A percentile compares a stretch with the other conserved stretches of the same genome.
These are phyloP conservation scores for Oropetium thomaeum DNA, from an alignment of 176 grass and related monocot genomes.

Conservation along the genomic window DNA sequence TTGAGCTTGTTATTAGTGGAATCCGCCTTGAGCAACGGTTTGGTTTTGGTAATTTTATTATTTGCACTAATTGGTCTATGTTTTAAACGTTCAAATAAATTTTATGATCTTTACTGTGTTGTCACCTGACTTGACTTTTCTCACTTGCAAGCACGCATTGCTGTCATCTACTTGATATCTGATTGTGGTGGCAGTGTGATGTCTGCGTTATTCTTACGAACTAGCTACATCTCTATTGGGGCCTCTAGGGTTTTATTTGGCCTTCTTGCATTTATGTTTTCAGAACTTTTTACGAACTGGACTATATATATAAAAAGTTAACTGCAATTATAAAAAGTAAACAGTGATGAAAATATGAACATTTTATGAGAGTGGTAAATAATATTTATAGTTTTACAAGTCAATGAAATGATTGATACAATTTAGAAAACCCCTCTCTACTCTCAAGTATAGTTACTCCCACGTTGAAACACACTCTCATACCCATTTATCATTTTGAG, in stretches of 20 bases:
- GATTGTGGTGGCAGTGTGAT: conserved; percentile 76
- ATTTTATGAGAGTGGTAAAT: no score
- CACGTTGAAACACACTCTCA: no score
- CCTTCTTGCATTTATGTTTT: conserved; percentile 89
- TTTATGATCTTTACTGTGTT: not conserved
- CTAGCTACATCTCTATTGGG: conserved; percentile 64
- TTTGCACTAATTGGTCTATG: not conserved
- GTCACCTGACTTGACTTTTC: conserved; percentile 17
- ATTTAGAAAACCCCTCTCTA: no score
- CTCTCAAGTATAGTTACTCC: no score
- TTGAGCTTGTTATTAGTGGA: conserved; percentile 81
- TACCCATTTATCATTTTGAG: no score
- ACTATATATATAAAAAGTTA: no score
- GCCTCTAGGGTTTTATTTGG: conserved; percentile 97
- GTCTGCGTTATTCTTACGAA: conserved; percentile 63
- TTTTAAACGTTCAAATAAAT: not conserved
- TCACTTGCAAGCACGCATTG: conserved; percentile 57
- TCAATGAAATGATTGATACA: no score
- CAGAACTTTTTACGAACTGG: conserved; percentile 95
- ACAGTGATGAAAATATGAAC: no score
- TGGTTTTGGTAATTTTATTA: conserved; percentile 68
- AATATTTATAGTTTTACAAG: no score
- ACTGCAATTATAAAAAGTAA: no score
- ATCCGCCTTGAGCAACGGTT: conserved; percentile 94
- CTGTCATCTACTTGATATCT: conserved; percentile 77